Evolutionary conservation across 2,329 filamentous ascomycete genomes (phyloP).

Genomic region (Paecilomyces dactylethromorphus): DNA sequence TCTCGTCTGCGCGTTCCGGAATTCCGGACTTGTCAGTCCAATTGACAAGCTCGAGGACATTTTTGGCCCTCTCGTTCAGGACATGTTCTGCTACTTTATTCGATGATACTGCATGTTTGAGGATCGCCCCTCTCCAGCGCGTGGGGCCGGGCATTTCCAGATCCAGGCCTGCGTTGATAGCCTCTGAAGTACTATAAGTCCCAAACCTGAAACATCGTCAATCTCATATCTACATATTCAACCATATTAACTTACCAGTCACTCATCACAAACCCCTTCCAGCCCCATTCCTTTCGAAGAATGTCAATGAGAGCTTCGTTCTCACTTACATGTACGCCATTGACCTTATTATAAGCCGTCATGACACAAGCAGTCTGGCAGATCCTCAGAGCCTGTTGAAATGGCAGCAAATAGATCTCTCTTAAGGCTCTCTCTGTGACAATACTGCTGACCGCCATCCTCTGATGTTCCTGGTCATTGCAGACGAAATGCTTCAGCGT

Average conservation of each 20-base stretch:
- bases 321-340: slow-evolving; percentile 43
- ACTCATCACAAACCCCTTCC: slow-evolving; percentile 41
- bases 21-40: slow-evolving; percentile 49
- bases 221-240: neutral
- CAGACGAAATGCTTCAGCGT: slow-evolving; percentile 62
- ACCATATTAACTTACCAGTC: slow-evolving; percentile 31
- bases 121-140: slow-evolving; percentile 33
- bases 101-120: slow-evolving; percentile 42
- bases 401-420: slow-evolving; percentile 59
- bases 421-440: slow-evolving; percentile 49
- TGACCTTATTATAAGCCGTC: slow-evolving; percentile 54
- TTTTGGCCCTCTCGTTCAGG: slow-evolving; percentile 53
- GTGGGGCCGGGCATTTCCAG: slow-evolving; percentile 44
- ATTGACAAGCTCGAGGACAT: slow-evolving; percentile 56
- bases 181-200: slow-evolving; percentile 39
- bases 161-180: slow-evolving; percentile 40
- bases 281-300: slow-evolving; percentile 41
- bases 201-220: slow-evolving; percentile 29
- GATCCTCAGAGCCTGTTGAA: slow-evolving; percentile 54
- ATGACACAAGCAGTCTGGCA: slow-evolving; percentile 51
- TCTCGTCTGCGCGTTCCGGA: slow-evolving; percentile 49
- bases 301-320: slow-evolving; percentile 36
- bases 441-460: slow-evolving; percentile 34
- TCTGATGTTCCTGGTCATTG: slow-evolving; percentile 40
- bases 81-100: slow-evolving; percentile 52